Evolutionary conservation across 192 early-diverging fungal genomes (phyloP).

Genomic region (Mortierella antarctica): DNA sequence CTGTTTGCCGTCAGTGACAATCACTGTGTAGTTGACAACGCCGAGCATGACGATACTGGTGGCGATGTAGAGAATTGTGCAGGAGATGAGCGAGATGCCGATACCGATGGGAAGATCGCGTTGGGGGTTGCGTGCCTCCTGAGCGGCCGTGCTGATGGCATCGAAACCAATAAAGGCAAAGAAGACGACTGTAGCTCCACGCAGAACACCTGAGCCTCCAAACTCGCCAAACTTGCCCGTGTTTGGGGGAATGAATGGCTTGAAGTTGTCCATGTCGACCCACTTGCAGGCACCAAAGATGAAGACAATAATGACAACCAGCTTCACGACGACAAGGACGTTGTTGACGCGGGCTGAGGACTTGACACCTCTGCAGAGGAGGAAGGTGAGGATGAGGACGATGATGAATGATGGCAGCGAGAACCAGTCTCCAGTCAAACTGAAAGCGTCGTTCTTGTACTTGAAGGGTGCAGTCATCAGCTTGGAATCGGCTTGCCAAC

Average conservation of each 20-base stretch:
- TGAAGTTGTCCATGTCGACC: conserved; percentile 76
- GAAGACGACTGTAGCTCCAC: conserved; percentile 82
- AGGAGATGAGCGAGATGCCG: conserved; percentile 75
- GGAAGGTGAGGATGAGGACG: conserved; percentile 67
- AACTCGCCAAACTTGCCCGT: conserved; percentile 66
- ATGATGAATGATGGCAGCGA: conserved; percentile 83
- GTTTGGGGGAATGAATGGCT: conserved; percentile 81
- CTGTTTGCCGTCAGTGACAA: conserved; percentile 26
- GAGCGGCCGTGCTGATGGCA: conserved; percentile 85
- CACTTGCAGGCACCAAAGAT: conserved; percentile 79
- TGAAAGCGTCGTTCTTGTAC: conserved; percentile 55
- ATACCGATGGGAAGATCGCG: conserved; percentile 89
- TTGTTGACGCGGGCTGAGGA: conserved; percentile 81
- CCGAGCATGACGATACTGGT: conserved; percentile 79
- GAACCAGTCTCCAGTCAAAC: conserved; percentile 60
- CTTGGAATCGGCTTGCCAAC: conserved; percentile 53
- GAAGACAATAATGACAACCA: conserved; percentile 81
- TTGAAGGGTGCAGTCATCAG: conserved; percentile 76
- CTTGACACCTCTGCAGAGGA: conserved; percentile 78
- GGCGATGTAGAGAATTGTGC: conserved; percentile 81
- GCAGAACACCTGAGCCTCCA: conserved; percentile 77
- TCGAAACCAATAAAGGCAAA: conserved; percentile 91
- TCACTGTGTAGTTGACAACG: conserved; percentile 68
- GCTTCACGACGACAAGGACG: conserved; percentile 76
- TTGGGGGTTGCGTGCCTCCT: conserved; percentile 83